Conservation (phyloP, 2,329 filamentous ascomycete species). For the Sphaerulina populicola region DNA sequence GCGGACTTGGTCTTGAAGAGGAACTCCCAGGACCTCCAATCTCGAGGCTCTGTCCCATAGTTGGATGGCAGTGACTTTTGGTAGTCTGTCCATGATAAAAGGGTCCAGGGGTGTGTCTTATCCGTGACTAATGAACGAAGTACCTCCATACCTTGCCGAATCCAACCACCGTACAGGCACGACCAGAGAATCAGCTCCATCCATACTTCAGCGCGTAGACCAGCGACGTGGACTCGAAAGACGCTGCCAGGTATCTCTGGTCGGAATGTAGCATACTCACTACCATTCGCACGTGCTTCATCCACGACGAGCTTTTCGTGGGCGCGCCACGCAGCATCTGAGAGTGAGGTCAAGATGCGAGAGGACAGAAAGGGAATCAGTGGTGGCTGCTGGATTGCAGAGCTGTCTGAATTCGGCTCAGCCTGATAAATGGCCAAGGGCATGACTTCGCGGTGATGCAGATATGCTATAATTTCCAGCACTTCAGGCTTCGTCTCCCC, state of each 20-base stretch:
- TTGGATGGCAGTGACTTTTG: slow-evolving; percentile 26
- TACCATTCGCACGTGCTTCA: slow-evolving; percentile 29
- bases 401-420: slow-evolving; percentile 29
- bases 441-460: slow-evolving; percentile 43
- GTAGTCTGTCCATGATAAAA: slow-evolving; percentile 39
- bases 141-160: slow-evolving; percentile 37
- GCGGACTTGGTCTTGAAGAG: slow-evolving; percentile 25
- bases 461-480: slow-evolving; percentile 41
- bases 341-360: slow-evolving; percentile 43
- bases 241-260: slow-evolving; percentile 40
- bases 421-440: slow-evolving; percentile 41
- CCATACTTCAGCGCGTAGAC: slow-evolving; percentile 42
- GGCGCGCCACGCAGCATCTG: slow-evolving; percentile 44
- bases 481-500: slow-evolving; percentile 37
- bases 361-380: slow-evolving; percentile 42
- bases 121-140: slow-evolving; percentile 22
- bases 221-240: slow-evolving; percentile 36
- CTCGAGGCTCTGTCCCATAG: slow-evolving; percentile 19
- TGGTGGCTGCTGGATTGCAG: slow-evolving; percentile 41
- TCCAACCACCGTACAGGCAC: slow-evolving; percentile 44
- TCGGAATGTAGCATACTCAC: slow-evolving; percentile 34
- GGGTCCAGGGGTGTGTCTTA: slow-evolving; percentile 23
- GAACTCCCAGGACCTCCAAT: slow-evolving; percentile 29
- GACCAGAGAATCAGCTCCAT: slow-evolving; percentile 47
- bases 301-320: slow-evolving; percentile 34